Evolutionary conservation across 306 rosid species (phyloP), one percentile per base, ranked within the genome.

Genomic region (Vigna angularis): DNA sequence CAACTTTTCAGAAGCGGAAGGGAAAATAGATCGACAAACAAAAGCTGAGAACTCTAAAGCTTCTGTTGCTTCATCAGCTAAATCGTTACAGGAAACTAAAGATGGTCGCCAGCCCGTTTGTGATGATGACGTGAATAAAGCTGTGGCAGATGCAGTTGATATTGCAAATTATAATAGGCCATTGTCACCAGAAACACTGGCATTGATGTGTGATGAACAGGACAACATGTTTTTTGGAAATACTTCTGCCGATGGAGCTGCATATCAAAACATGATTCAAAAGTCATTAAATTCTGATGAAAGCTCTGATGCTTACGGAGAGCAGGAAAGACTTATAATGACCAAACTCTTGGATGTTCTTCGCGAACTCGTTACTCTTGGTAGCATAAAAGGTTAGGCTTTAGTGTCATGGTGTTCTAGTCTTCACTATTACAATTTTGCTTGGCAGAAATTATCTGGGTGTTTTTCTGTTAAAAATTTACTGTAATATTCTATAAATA

Each of bases 191-290:
- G 91, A 85, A 80, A 90, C 97, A 15, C 88, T 85, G 50, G 89
- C 92, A 51, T 86, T 90, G 85, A 85, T 88, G 97, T 92, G 97
- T 84, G 88, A 92, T 79, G 97, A 92, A 88, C 83, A 79, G 51
- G 90, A 82, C 79, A 82, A 32, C 53, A 81, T 83, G 69, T 73
- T 88, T 84, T 74, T 80, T 64, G 82, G 83, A 40, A 75, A 81
- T 83, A 83, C 76, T 47, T 79, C 81, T 67, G 79, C 85, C 49
- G 83, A 64, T 74, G 82, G 81, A 66, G 77, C 40, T 22, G 64
- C 79, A 52, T 32, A 70, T 76, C 85, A 70, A 68, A 81, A 83
- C 80, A 59, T 58, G 20, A 63, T 76, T 78, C 84, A 63, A 73
- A 89, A 84, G 42, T 59, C 86, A 62, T 79, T 79, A 62, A 56